Evolutionary conservation across 805 yeast species (phyloP).

Genomic region (Millerozyma miso): DNA sequence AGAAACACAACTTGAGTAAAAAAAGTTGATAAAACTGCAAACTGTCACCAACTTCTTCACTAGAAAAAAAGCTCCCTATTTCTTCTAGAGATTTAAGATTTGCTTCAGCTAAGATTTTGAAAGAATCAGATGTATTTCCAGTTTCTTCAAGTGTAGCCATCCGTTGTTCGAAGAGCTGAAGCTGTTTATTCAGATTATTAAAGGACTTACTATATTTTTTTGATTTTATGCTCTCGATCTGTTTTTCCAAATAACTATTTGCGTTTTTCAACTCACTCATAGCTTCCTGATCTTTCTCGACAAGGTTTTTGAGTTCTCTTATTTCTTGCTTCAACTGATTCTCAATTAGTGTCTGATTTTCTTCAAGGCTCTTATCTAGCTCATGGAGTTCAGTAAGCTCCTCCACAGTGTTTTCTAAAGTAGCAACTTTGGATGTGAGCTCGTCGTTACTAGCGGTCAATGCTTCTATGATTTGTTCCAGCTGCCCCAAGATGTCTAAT

Average conservation of each 20-base stretch:
- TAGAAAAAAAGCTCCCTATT: not conserved
- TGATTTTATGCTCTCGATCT: not conserved
- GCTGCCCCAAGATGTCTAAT: constrained; percentile 30
- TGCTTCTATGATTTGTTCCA: constrained; percentile 32
- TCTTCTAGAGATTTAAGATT: not conserved
- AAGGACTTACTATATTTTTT: no score
- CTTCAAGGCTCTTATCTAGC: constrained; percentile 49
- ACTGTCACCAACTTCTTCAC: not conserved
- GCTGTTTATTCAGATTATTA: not conserved
- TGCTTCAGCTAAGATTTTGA: not conserved
- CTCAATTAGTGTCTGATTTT: constrained; percentile 40
- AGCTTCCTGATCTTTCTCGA: constrained; percentile 12
- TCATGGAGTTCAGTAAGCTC: constrained; percentile 49
- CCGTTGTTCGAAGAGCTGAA: not conserved
- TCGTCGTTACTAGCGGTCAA: constrained; percentile 32
- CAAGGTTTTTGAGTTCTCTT: constrained; percentile 11
- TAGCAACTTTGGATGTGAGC: constrained; percentile 28
- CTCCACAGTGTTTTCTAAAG: constrained; percentile 32
- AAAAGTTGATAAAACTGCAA: not conserved
- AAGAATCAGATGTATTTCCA: not conserved
- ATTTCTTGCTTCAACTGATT: constrained; percentile 40
- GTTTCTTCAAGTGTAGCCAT: not conserved
- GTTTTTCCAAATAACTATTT: constrained; percentile 12
- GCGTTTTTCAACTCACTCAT: constrained; percentile 17
- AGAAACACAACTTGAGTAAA: not conserved